These are phyloP conservation scores for Solanum chiquidenum DNA, from an alignment of 257 asterid species.

Conservation along the genomic window DNA sequence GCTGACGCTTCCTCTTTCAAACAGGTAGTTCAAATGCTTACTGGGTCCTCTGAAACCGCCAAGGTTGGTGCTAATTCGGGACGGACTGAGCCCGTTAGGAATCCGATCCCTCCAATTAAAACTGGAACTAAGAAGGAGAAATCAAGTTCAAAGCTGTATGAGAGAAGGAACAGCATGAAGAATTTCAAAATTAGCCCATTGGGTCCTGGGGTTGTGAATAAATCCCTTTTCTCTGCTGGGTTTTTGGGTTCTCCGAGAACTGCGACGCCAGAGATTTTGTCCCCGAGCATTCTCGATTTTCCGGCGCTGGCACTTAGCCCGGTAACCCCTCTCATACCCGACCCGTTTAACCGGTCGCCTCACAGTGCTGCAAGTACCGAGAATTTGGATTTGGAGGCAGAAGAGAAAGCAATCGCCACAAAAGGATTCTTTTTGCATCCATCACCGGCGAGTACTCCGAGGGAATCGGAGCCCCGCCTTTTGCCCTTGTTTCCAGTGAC, in stretches of 20 bases:
- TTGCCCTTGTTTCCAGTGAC: slow-evolving; percentile 75
- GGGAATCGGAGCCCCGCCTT: slow-evolving; percentile 83
- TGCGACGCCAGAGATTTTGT: slow-evolving; percentile 47
- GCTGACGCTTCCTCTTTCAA: slow-evolving; percentile 89
- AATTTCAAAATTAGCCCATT: slow-evolving; percentile 72
- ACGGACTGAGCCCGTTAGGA: slow-evolving; percentile 36
- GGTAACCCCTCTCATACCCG: slow-evolving; percentile 81
- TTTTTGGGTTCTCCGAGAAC: slow-evolving; percentile 55
- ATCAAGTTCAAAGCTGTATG: slow-evolving; percentile 64
- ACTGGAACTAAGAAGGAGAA: slow-evolving; percentile 59
- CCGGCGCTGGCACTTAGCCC: slow-evolving; percentile 84
- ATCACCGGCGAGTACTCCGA: slow-evolving; percentile 73
- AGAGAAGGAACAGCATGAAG: slow-evolving; percentile 68
- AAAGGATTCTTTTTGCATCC: slow-evolving; percentile 79
- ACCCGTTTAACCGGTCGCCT: slow-evolving; percentile 56
- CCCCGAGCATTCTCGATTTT: slow-evolving; percentile 84
- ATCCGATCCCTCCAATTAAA: slow-evolving; percentile 65
- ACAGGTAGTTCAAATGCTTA: slow-evolving; percentile 87
- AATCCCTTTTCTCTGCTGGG: slow-evolving; percentile 24
- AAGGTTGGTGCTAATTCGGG: slow-evolving; percentile 15
- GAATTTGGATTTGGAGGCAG: slow-evolving; percentile 46
- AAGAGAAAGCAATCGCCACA: slow-evolving; percentile 67
- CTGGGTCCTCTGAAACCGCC: slow-evolving; percentile 62
- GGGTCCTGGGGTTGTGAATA: slow-evolving; percentile 25
- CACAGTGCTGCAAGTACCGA: slow-evolving; percentile 7